Percentiles rank a stretch among this genome's conserved stretches.
phyloP scores from a whole-genome alignment of 257 asterid species.

The Scutellaria barbata region DNA sequence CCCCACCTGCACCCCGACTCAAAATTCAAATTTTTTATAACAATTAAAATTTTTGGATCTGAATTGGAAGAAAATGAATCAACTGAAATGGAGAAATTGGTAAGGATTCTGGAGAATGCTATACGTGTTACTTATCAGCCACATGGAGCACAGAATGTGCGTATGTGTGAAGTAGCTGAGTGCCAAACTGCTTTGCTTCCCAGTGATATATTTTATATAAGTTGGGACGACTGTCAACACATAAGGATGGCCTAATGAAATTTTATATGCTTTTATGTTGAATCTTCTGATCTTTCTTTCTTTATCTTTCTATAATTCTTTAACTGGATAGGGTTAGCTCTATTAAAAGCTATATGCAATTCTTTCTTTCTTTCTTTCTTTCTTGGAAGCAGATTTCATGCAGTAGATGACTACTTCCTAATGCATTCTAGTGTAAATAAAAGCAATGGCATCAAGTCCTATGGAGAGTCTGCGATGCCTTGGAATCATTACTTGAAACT shows the following conservation, averaged over 20 bases:
- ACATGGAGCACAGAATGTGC: background rate
- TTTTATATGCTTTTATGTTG: too few relatives aligned
- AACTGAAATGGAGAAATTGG: background rate
- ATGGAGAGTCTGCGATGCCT: constrained; percentile 15
- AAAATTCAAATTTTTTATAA: background rate
- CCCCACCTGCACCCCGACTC: background rate
- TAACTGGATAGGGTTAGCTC: too few relatives aligned
- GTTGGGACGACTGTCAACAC: background rate
- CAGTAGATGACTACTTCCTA: background rate
- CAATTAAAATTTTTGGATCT: background rate
- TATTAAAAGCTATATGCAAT: too few relatives aligned
- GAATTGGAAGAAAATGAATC: background rate
- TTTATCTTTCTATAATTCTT: too few relatives aligned
- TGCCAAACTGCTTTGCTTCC: background rate
- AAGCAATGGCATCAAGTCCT: background rate
- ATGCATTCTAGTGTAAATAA: constrained; percentile 13
- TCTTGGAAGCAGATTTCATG: too few relatives aligned
- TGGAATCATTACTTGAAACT: constrained; percentile 2
- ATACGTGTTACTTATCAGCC: background rate
- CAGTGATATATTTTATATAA: background rate
- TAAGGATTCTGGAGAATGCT: constrained; percentile 4
- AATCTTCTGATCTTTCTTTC: too few relatives aligned
- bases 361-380: too few relatives aligned
- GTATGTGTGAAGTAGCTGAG: background rate
- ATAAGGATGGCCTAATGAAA: background rate